Evolutionary conservation across 805 yeast species (phyloP), one percentile per base, ranked within the genome.

Genomic region (Wickerhamomyces bovis): DNA sequence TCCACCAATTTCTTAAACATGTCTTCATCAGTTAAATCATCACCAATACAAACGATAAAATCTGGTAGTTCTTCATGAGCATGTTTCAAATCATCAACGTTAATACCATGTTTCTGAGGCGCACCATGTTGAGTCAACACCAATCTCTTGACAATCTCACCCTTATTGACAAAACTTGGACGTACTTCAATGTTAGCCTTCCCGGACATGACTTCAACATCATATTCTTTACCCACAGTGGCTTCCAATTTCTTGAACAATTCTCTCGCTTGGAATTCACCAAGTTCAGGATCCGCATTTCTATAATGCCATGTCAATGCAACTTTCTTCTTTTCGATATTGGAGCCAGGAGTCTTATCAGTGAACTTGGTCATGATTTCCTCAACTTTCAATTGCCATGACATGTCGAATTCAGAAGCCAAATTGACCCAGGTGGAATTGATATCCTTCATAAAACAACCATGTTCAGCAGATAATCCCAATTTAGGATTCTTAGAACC

Each of bases 241-340:
- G 69, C 70, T 48, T 74, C 69, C 52, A 94, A 67, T 50, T 83
- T 83, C 20, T 80, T 73, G 51, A 83, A 77, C 59, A 94, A 76
- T 61, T 82, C 79, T 15, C 76, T 70, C 0, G 97, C 95, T 67
- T 89, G 96, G 69, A 77, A 92, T 39, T 75, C 80, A 26, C 99
- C 99, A 55, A 89, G 76, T 50, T 85, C 96, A 0, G 98, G 98
- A 57, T 90, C 99, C 1, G 96, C 80, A 45, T 95, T 77, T 56
- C 99, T 79, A 63, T 92, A 94, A 67, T 94, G 99, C 99, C 99
- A 94, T 1, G 98, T 92, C 44, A 94, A 68, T 1, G 99, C 98
- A 16, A 92, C 96, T 58, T 89, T 83, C 65, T 94, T 94, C 58
- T 76, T 76, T 66, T 94, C 99, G 43, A 86, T 83, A 53, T 76